Evolutionary conservation across 176 grass and related monocot species (phyloP), one percentile per base, ranked within the genome.

Genomic region (Areca catechu): DNA sequence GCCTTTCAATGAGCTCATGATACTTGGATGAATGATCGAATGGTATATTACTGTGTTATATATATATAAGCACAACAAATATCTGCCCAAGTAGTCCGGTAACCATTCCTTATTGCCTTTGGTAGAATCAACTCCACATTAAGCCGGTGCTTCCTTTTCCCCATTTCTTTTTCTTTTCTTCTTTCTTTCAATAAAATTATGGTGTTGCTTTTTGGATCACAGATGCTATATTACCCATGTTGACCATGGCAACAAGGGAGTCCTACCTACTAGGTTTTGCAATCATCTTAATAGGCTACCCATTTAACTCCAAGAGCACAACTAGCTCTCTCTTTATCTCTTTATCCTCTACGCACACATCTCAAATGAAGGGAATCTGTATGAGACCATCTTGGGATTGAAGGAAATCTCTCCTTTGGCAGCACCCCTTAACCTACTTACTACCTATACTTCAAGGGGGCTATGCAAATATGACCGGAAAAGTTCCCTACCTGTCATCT

Each of bases 171-270:
- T 3, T 25, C 49, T 17, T 29, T 23, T 67, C 9, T 43, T 43
- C 7, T 43, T 43, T 43, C 34, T 12, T 12, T 43, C 9, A 43
- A 43, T 43, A 0, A 14, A 22, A 20, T 20, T 57, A 25, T 30
- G 27, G 22, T 19, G 37, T 60, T 19, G 29, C 63, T 67, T 53
- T 30, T 14, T 66, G 29, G 58, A 18, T 51, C 18, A 20, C 43
- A 76, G 60, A 74, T 74, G 60, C 49, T 76, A 47, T 18, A 61
- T 76, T 61, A 64, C 63, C 50, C 30, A 76, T 67, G 22, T 76
- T 76, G 72, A 75, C 62, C 10, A 19, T 58, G 34, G 62, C 62
- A 67, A 67, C 62, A 21, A 64, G 7, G 19, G 48, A 52, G 25
- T 21, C 28, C 15, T 17, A 19, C 15, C 25, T 34, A 48, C 43